Base-by-base conservation (phyloP, 2,329 filamentous ascomycete genomes). In the Fusarium protoensiforme region DNA sequence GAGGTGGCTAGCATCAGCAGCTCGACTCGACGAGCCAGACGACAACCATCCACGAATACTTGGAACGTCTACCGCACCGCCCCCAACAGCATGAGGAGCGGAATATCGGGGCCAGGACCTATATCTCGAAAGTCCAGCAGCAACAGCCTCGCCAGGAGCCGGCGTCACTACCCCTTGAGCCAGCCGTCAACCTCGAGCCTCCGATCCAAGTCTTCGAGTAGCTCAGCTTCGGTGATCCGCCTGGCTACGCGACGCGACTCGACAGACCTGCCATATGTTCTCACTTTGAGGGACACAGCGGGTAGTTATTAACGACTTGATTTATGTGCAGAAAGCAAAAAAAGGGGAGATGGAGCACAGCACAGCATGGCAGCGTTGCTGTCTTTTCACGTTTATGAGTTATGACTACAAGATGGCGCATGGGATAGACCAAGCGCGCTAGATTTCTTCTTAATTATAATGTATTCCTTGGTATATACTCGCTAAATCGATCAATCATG, bases 31-130 rank as follows among this genome's bases (percentile, higher is more conserved):
- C 73, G 81, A 24, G 68, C 77, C 2, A 78, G 75, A 61, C 83
- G 85, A 31, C 82, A 82, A 39, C 82, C 84, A 18, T 88, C 86
- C 8, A 81, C 82, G 8, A 82, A 81, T 29, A 85, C 84, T 9
- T 83, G 85, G 82, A 82, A 80, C 48, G 80, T 84, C 24, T 89
- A 86, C 72, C 82, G 84, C 61, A 89, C 87, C 8, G 87, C 87
- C 18, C 87, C 88, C 1, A 88, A 86, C n/a, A 89, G 87, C 29
- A 84, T 87, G 8, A 83, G 82, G 51, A 88, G 86, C 66, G 83
- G 81, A 13, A 79, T 75, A 18, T 80, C 81, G n/a, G 82, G 72
- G 3, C 51, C 24, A 14, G 66, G 75, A 7, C 64, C 77, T n/a
- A 57, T 83, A 20, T 84, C 84, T 22, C 81, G 81, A 31, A 81